Evolutionary conservation across 768 basidiomycete species (phyloP).

Genomic region (Lactifluus hygrophoroides): DNA sequence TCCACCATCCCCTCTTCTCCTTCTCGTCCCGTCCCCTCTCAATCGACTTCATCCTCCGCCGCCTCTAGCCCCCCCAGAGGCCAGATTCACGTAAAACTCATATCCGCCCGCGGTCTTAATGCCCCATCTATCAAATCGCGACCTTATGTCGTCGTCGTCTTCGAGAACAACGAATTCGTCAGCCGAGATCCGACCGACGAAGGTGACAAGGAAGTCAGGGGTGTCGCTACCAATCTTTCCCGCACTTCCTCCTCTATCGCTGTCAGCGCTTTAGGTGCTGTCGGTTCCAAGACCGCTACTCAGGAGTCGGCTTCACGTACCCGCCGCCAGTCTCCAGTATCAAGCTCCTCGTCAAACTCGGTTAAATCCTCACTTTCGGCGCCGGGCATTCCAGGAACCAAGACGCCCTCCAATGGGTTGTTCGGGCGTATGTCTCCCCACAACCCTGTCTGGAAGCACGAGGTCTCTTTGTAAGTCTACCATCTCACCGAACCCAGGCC

Average conservation of each 20-base stretch:
- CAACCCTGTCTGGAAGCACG: slow-evolving; percentile 98
- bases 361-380: slow-evolving; percentile 19
- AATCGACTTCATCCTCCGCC: slow-evolving; percentile 23
- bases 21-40: slow-evolving; percentile 32
- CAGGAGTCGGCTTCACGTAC: slow-evolving; percentile 14
- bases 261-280: slow-evolving; percentile 56
- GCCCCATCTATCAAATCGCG: slow-evolving; percentile 55
- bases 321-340: slow-evolving; percentile 10
- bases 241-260: slow-evolving; percentile 55
- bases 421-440: slow-evolving; percentile 54
- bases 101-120: slow-evolving; percentile 79
- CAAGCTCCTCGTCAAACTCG: slow-evolving; percentile 17
- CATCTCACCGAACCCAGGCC: slow-evolving; percentile 7
- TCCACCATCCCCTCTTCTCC: neutral
- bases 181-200: slow-evolving; percentile 82
- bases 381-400: slow-evolving; percentile 22
- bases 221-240: slow-evolving; percentile 52
- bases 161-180: slow-evolving; percentile 98
- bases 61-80: slow-evolving; percentile 41
- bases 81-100: slow-evolving; percentile 93
- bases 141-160: slow-evolving; percentile 94
- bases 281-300: slow-evolving; percentile 41
- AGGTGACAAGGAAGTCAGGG: slow-evolving; percentile 82
- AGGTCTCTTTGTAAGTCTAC: slow-evolving; percentile 88
- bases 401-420: slow-evolving; percentile 34